Evolutionary conservation across 441 rosid genomes (phyloP).

Genomic region (Aleurites moluccanus): DNA sequence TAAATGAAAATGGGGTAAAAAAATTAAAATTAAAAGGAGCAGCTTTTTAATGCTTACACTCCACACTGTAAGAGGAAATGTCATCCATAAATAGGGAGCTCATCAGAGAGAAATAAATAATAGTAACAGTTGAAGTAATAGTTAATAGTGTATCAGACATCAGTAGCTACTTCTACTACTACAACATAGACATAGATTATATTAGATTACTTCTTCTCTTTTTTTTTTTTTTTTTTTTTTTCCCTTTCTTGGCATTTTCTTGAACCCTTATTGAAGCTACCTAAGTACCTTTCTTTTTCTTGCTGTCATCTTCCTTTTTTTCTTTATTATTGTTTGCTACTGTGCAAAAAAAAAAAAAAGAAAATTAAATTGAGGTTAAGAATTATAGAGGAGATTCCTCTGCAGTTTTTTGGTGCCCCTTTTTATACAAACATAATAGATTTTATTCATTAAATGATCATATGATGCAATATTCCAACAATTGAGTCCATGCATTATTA

Average conservation of each 20-base stretch:
- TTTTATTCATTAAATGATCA: neutral
- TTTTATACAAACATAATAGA: neutral
- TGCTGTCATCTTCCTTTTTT: neutral
- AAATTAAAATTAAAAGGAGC: slow-evolving; percentile 10
- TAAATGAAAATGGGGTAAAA: neutral
- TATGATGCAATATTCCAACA: neutral
- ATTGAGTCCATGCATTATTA: neutral
- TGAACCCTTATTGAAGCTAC: neutral
- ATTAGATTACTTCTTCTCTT: too few relatives aligned
- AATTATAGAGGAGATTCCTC: slow-evolving; percentile 1
- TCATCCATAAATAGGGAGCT: slow-evolving; percentile 23
- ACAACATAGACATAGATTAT: neutral
- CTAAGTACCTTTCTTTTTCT: neutral
- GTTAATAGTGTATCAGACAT: neutral
- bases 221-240: neutral
- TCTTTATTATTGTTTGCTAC: slow-evolving; percentile 3
- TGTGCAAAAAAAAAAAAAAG: neutral
- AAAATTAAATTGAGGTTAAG: neutral
- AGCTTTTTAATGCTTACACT: slow-evolving; percentile 51
- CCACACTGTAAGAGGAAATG: slow-evolving; percentile 30
- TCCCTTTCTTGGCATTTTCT: neutral
- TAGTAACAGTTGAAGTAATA: slow-evolving; percentile 11
- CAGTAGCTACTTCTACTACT: neutral
- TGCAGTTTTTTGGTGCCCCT: neutral
- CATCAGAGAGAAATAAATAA: neutral